These are phyloP conservation scores for Malus asiatica DNA, from an alignment of 306 rosid species.

Conservation along the genomic window DNA sequence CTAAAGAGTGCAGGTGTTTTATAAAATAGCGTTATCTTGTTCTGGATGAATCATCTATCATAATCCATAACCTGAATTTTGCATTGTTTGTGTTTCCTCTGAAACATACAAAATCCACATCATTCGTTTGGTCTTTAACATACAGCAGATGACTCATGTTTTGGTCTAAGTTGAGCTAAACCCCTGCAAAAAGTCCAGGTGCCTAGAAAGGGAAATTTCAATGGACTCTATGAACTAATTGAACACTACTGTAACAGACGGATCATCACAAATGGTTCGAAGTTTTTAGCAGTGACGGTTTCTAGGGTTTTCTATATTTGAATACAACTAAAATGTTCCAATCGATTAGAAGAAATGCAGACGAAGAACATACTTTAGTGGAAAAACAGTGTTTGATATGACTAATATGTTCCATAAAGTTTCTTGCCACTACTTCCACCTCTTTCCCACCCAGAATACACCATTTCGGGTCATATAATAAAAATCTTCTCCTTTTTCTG, in stretches of 20 bases:
- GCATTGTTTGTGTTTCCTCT: constrained; percentile 8
- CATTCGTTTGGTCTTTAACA: background rate
- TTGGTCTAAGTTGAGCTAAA: background rate
- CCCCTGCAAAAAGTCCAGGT: background rate
- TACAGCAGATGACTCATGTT: background rate
- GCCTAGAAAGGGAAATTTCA: background rate
- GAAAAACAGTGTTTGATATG: constrained; percentile 24
- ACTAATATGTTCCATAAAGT: constrained; percentile 26
- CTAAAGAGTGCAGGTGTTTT: constrained; percentile 6
- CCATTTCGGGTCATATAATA: background rate
- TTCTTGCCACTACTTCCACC: constrained; percentile 27
- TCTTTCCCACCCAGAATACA: constrained; percentile 18
- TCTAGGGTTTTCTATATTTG: background rate
- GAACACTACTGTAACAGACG: background rate
- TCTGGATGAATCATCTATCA: constrained; percentile 17
- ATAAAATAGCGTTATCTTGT: constrained; percentile 12
- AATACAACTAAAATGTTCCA: background rate
- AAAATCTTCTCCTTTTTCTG: background rate
- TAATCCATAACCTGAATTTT: constrained; percentile 10
- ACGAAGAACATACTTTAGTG: background rate
- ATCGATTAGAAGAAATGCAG: background rate
- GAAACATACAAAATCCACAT: constrained; percentile 11
- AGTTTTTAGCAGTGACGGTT: background rate
- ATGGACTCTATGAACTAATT: background rate
- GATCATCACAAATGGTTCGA: background rate